phyloP scores from a whole-genome alignment of 768 basidiomycete genomes.

The Mycena capillaripes region DNA sequence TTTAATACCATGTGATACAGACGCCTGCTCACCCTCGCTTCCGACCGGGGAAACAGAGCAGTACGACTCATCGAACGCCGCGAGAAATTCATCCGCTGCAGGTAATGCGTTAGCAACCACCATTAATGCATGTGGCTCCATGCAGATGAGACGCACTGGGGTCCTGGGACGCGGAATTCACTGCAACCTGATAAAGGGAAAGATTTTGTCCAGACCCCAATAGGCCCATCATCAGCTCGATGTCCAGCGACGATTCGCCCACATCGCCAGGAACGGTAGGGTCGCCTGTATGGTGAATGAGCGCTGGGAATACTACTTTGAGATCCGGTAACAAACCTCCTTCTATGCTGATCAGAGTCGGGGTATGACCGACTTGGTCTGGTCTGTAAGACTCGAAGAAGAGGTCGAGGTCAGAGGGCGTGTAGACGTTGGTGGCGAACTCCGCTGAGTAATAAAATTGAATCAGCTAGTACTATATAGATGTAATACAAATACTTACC shows the following conservation, averaged over 20 bases:
- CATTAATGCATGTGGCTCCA: neutral
- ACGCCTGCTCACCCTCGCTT: slow-evolving; percentile 11
- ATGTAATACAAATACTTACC: neutral
- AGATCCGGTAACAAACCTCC: slow-evolving; percentile 21
- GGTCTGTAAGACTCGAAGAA: slow-evolving; percentile 23
- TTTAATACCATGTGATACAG: neutral
- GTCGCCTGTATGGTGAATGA: slow-evolving; percentile 5
- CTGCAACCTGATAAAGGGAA: slow-evolving; percentile 28
- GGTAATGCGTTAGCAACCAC: neutral
- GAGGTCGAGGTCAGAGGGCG: slow-evolving; percentile 23
- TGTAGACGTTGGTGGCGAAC: slow-evolving; percentile 23
- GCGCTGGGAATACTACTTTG: neutral
- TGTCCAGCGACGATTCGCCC: slow-evolving; percentile 29
- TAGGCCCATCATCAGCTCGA: slow-evolving; percentile 27
- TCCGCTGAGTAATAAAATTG: slow-evolving; percentile 9
- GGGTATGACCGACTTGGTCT: slow-evolving; percentile 19
- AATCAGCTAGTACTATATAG: too few species aligned
- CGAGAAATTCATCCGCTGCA: slow-evolving; percentile 26
- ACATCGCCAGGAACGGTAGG: slow-evolving; percentile 9
- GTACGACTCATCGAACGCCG: slow-evolving; percentile 25
- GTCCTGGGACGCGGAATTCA: slow-evolving; percentile 1
- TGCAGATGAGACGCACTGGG: slow-evolving; percentile 21
- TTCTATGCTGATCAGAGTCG: slow-evolving; percentile 28
- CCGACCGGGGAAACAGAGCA: slow-evolving; percentile 17
- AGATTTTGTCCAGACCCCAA: slow-evolving; percentile 25